Evolutionary conservation across 306 rosid genomes (phyloP).

Genomic region (Betula pendula): DNA sequence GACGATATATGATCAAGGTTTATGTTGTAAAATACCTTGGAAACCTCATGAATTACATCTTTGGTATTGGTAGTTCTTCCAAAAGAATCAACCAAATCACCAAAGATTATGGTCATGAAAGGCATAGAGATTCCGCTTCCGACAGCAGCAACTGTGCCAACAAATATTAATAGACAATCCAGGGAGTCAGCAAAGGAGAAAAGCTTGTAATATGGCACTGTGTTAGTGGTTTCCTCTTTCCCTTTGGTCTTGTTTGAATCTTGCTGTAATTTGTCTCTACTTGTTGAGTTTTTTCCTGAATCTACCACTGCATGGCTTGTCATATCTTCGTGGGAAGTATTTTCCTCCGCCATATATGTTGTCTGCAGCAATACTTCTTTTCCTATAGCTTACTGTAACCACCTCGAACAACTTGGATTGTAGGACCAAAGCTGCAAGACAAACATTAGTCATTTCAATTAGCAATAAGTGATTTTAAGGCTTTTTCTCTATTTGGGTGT

Average conservation of each 20-base stretch:
- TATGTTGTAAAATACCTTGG: slow-evolving; percentile 36
- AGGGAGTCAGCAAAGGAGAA: slow-evolving; percentile 75
- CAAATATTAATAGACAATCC: slow-evolving; percentile 61
- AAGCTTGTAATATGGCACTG: slow-evolving; percentile 72
- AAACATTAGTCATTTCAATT: slow-evolving; percentile 20
- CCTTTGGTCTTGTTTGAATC: slow-evolving; percentile 38
- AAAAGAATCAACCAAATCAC: slow-evolving; percentile 61
- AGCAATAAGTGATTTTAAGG: neutral
- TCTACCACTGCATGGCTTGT: slow-evolving; percentile 12
- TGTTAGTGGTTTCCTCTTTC: slow-evolving; percentile 33
- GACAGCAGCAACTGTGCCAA: slow-evolving; percentile 60
- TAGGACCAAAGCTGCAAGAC: slow-evolving; percentile 31
- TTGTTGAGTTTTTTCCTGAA: slow-evolving; percentile 28
- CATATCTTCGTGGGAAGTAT: slow-evolving; percentile 27
- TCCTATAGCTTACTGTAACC: neutral
- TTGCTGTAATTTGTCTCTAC: slow-evolving; percentile 22
- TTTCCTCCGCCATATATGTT: slow-evolving; percentile 48
- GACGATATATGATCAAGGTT: neutral
- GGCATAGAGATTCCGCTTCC: slow-evolving; percentile 66
- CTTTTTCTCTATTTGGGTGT: neutral
- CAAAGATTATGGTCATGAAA: slow-evolving; percentile 63
- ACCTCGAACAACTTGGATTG: slow-evolving; percentile 11
- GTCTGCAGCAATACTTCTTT: slow-evolving; percentile 6
- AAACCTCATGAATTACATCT: slow-evolving; percentile 55
- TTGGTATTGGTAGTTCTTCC: slow-evolving; percentile 40